Evolutionary conservation across 1,284 basidiomycete genomes (phyloP), one percentile per base, ranked within the genome.

Genomic region (Veloporphyrellus conicus): DNA sequence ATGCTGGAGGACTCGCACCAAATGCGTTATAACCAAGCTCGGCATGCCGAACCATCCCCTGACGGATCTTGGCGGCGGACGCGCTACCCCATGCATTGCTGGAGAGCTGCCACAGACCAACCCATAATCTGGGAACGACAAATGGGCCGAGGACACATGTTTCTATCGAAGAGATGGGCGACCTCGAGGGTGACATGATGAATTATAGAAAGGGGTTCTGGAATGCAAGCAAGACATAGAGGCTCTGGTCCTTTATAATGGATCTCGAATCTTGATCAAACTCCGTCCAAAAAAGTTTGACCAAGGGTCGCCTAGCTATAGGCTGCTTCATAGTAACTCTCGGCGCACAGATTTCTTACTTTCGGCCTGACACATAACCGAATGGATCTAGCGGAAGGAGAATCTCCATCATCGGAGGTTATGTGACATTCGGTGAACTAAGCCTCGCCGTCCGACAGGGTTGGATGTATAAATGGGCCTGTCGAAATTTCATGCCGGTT

Each of bases 41-140:
- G 45, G 78, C 76, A 58, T 87, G 79, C 28, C 72, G 74, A 15
- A 63, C 69, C 86, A 90, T 89, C 36, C 77, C 79, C 50, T 77
- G 71, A 47, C 81, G 79, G 51, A 90, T 77, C 62, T 79, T 82
- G 20, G 75, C 58, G 2, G 79, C 78, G 1, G 84, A 72, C 1
- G 84, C 84, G 41, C 78, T 84, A 15, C 88, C 87, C 87, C 87
- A 90, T 2, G 86, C 85, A 44, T 83, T 84, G 62, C 82, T 83
- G 14, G 87, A 89, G 31, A 90, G 76, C 56, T 90, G 88, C 87
- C 87, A 90, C 8, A 90, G 75, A 8, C 87, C 87, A 9, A 77
- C 81, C 78, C 82, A 88, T 40, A 90, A 63, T 43, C 87, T 79
- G 19, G 87, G 82, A 11, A 75, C 74, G 27, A 65, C 63, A 57